Evolutionary conservation across 2,329 filamentous ascomycete species (phyloP), one percentile per base, ranked within the genome.

Genomic region (Aspergillus chevalieri): DNA sequence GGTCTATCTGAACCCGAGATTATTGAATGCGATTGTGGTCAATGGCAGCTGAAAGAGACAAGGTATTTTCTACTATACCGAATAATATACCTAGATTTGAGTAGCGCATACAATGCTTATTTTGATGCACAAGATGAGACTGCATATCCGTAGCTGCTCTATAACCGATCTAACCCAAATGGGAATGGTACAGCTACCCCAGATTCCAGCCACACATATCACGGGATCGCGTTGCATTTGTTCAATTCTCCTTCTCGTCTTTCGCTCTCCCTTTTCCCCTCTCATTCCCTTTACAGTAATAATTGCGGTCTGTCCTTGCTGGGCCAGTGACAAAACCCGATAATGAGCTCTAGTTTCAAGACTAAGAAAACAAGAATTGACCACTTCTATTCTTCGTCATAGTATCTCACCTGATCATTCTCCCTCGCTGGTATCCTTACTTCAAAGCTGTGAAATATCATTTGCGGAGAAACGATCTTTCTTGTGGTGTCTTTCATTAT

Each of bases 401-500:
- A 4, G 19, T 41, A 19, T 5, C 9, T 41, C 38, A 19, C 38
- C 19, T 41, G 38, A 19, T 41, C 8, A 21, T 19, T 41, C n/a
- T 12, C 38, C 38, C n/a, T 41, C 38, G 38, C 38, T 19, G 17
- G 4, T 41, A 19, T 21, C 38, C 38, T 41, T 21, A 19, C 15
- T 17, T 10, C 17, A 12, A 12, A 12, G 3, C 6, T 14, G 34
- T n/a, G 15, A 17, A 36, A 17, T n/a, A 17, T 17, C 12, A 6
- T 22, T 19, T 7, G 9, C 9, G 10, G 38, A 15, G 5, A 5
- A 22, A 14, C 17, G 44, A 39, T 28, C 66, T 93, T 49, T 84
- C 86, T 4, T 63, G 71, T 24, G 62, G 75, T 21, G 78, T 96
- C 53, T 97, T 95, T 71, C 74, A 80, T 51, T 84, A 88, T 15